These are phyloP conservation scores for Penicillium bialowiezense DNA, from an alignment of 495 filamentous ascomycete genomes.

Conservation along the genomic window DNA sequence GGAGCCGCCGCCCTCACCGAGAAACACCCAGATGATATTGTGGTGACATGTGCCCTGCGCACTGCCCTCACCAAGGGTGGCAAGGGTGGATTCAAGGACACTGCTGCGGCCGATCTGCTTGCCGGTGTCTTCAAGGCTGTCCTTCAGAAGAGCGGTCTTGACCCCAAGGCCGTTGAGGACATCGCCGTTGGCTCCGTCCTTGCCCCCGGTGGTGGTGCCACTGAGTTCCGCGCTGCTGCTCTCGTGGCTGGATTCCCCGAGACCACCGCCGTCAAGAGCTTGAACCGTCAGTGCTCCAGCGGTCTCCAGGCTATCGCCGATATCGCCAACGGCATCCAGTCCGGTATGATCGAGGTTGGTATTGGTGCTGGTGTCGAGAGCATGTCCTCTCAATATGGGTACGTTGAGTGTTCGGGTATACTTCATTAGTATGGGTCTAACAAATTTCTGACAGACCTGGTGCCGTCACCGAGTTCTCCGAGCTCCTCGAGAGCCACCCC, in stretches of 20 bases:
- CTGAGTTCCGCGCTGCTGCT: constrained; percentile 91
- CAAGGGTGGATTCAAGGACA: constrained; percentile 94
- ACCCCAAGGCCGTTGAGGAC: constrained; percentile 83
- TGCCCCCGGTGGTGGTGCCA: constrained; percentile 89
- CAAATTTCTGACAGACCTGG: constrained; percentile 54
- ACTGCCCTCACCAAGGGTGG: constrained; percentile 90
- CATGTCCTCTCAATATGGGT: constrained; percentile 92
- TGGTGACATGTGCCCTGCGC: constrained; percentile 89
- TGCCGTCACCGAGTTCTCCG: constrained; percentile 92
- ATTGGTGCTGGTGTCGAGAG: constrained; percentile 97
- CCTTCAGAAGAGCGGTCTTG: constrained; percentile 78
- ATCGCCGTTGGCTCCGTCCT: constrained; percentile 90
- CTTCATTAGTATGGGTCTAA: neutral
- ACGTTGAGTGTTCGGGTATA: constrained; percentile 21
- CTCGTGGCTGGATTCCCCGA: constrained; percentile 91
- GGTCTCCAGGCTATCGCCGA: constrained; percentile 90
- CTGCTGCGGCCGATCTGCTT: constrained; percentile 79
- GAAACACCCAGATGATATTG: constrained; percentile 74
- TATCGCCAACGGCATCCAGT: constrained; percentile 83
- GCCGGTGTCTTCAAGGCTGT: constrained; percentile 78
- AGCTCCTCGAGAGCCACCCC: constrained; percentile 78
- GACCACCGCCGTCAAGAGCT: constrained; percentile 70
- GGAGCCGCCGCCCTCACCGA: constrained; percentile 53
- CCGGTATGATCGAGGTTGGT: constrained; percentile 93
- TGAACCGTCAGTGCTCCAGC: constrained; percentile 90